Evolutionary conservation across 768 basidiomycete genomes (phyloP).

Genomic region (Asterophora parasitica): DNA sequence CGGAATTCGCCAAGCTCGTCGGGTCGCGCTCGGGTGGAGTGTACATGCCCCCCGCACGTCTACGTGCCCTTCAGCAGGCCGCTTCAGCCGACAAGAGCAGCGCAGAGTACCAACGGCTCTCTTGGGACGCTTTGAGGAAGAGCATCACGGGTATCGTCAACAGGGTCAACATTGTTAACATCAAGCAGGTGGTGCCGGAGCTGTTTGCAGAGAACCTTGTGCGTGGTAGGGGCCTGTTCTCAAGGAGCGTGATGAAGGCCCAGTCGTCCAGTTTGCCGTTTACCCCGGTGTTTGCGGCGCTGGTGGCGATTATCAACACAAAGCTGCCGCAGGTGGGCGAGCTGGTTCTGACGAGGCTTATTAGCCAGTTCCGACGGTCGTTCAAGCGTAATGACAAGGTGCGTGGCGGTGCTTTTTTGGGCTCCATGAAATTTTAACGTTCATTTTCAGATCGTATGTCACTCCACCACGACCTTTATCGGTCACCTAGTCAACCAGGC

Average conservation of each 20-base stretch:
- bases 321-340: slow-evolving; percentile 97
- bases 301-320: slow-evolving; percentile 94
- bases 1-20: slow-evolving; percentile 86
- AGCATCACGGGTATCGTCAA: slow-evolving; percentile 99
- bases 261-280: slow-evolving; percentile 96
- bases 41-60: slow-evolving; percentile 92
- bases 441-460: slow-evolving; percentile 73
- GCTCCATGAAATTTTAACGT: background rate
- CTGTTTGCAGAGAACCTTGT: slow-evolving; percentile 92
- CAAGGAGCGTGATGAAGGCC: slow-evolving; percentile 95
- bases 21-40: slow-evolving; percentile 87
- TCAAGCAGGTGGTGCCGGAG: slow-evolving; percentile 90
- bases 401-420: slow-evolving; percentile 17
- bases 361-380: slow-evolving; percentile 91
- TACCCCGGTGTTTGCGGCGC: slow-evolving; percentile 92
- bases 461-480: slow-evolving; percentile 88
- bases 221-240: slow-evolving; percentile 88
- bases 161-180: slow-evolving; percentile 94
- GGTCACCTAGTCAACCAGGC: slow-evolving; percentile 91
- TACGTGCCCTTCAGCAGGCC: slow-evolving; percentile 85
- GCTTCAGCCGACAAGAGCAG: slow-evolving; percentile 79
- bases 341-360: slow-evolving; percentile 78
- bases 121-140: slow-evolving; percentile 98
- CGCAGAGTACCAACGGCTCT: slow-evolving; percentile 87
- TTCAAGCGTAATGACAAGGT: slow-evolving; percentile 99